These are phyloP conservation scores for Pelargonium cotyledonis DNA, from an alignment of 441 rosid genomes.

Conservation along the genomic window DNA sequence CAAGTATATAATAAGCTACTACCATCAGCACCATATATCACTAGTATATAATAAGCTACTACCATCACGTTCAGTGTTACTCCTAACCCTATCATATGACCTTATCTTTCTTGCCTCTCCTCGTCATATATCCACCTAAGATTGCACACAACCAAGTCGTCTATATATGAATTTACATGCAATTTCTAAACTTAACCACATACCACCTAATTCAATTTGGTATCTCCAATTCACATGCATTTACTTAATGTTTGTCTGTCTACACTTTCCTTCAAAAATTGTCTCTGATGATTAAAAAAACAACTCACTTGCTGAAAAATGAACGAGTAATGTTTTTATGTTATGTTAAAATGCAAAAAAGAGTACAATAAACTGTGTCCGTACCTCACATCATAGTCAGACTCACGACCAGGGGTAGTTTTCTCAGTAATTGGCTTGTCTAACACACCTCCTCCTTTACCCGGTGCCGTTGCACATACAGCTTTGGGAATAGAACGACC, in stretches of 20 bases:
- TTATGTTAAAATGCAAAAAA: background rate
- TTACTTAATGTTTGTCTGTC: too few species aligned
- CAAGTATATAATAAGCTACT: too few species aligned
- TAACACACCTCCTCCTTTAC: constrained; percentile 85
- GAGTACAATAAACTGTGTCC: background rate
- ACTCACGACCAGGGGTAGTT: constrained; percentile 77
- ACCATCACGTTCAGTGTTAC: background rate
- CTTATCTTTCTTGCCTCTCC: background rate
- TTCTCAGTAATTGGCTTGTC: constrained; percentile 83
- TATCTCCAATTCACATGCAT: too few species aligned
- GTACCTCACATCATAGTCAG: constrained; percentile 83
- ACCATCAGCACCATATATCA: too few species aligned
- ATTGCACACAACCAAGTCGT: background rate
- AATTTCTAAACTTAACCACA: too few species aligned
- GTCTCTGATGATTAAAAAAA: background rate
- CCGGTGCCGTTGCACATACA: constrained; percentile 44
- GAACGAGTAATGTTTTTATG: too few species aligned
- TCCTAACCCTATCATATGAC: background rate
- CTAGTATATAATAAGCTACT: too few species aligned
- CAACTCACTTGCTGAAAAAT: background rate
- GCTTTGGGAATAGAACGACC: constrained; percentile 48
- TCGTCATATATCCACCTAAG: too few species aligned
- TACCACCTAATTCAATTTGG: too few species aligned
- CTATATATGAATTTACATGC: too few species aligned
- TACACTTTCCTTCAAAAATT: too few species aligned